phyloP scores from a whole-genome alignment of 202 grass and related monocot genomes.

The Alloteropsis angusta region DNA sequence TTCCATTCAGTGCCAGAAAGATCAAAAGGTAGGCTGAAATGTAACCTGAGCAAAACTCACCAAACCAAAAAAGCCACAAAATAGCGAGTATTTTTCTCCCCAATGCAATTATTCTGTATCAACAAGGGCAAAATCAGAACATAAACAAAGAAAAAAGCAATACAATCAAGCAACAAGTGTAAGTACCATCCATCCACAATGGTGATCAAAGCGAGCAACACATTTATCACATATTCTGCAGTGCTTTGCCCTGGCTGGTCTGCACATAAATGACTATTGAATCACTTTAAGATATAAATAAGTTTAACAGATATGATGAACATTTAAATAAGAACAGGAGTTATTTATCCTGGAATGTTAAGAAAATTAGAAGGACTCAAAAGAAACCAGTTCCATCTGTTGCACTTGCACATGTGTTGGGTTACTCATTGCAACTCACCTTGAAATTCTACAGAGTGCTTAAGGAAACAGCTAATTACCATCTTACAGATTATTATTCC shows the following conservation, averaged over 20 bases:
- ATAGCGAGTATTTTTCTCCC: constrained; percentile 96
- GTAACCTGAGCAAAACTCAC: constrained; percentile 45
- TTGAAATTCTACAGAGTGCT: not conserved
- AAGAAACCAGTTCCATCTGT: constrained; percentile 11
- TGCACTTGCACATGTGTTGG: constrained; percentile 4
- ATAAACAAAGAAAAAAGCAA: constrained; percentile 17
- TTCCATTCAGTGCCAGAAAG: not conserved
- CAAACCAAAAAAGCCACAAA: constrained; percentile 94
- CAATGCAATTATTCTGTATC: constrained; percentile 95
- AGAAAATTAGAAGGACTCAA: constrained; percentile 18
- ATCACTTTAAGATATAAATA: constrained; percentile 28
- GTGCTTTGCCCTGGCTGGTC: constrained; percentile 96
- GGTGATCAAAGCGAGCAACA: constrained; percentile 96
- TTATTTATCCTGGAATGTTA: constrained; percentile 7
- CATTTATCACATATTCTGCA: constrained; percentile 96
- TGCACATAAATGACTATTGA: constrained; percentile 44
- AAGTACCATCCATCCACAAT: constrained; percentile 99
- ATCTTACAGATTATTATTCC: not conserved
- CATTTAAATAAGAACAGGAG: not conserved
- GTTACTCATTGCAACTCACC: constrained; percentile 11
- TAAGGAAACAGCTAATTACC: not conserved
- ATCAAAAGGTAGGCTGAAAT: constrained; percentile 8
- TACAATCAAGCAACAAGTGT: constrained; percentile 19
- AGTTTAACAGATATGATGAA: not conserved
- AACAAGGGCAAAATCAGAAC: constrained; percentile 29